These are phyloP conservation scores for Rubia balearica DNA, from an alignment of 305 asterid species.

Conservation along the genomic window DNA sequence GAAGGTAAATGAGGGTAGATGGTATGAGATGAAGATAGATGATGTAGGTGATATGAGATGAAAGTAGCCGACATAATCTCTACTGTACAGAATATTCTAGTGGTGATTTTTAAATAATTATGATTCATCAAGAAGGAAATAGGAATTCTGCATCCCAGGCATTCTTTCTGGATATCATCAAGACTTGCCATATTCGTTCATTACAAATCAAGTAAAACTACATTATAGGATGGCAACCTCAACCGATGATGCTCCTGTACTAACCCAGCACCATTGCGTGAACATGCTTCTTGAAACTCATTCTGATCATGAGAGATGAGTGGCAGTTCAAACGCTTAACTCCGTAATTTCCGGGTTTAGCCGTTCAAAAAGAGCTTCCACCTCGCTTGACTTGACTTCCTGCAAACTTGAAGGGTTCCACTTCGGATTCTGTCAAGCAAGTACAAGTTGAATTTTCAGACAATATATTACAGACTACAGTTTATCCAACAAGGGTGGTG, in stretches of 20 bases:
- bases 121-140: not conserved
- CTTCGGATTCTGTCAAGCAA: constrained; percentile 62
- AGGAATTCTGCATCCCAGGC: not conserved
- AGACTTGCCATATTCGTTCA: not conserved
- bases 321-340: constrained; percentile 49
- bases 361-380: constrained; percentile 69
- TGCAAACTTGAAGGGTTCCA: constrained; percentile 81
- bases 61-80: too few relatives aligned
- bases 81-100: too few relatives aligned
- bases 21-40: too few relatives aligned
- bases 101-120: not conserved
- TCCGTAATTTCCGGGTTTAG: constrained; percentile 50
- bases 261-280: not conserved
- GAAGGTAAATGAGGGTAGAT: too few relatives aligned
- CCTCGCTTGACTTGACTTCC: constrained; percentile 51
- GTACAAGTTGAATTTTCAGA: not conserved
- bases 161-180: not conserved
- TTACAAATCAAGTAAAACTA: not conserved
- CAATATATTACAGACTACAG: not conserved
- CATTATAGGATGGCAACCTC: not conserved
- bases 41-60: too few relatives aligned
- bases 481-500: not conserved
- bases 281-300: not conserved
- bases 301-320: not conserved
- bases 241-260: not conserved